Base-by-base conservation (phyloP, 2,329 filamentous ascomycete species). In the Coniochaeta pulveracea region DNA sequence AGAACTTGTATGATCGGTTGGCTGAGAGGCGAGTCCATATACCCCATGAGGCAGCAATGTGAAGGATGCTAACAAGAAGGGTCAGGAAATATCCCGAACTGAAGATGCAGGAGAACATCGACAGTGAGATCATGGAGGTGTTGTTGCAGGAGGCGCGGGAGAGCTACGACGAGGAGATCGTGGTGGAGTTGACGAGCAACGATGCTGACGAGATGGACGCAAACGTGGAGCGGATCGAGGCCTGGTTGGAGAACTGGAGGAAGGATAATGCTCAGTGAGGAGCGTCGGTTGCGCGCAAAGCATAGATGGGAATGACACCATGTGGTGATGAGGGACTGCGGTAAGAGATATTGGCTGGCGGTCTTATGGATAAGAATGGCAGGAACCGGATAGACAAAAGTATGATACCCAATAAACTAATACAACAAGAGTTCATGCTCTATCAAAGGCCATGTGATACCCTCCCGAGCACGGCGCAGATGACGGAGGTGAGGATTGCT, bases 61-160 rank as follows among this genome's bases (percentile, higher is more conserved):
- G 32, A 34, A 14, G 18, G 10, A 12, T 17, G 5, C 8, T 21
- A 18, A n/a, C n/a, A n/a, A n/a, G n/a, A n/a, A 6, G 24, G 9
- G 11, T 19, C 24, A 83, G 81, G 43, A 81, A 85, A 40, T 95
- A 95, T 55, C 69, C 74, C 40, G 84, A 91, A 51, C 69, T 72
- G 41, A 98, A 98, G 57, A 64, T 98, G 26, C 84, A 96, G 55
- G 91, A 96, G 57, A 98, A 98, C 52, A 64, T 98, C 39, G 91
- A 98, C 56, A 82, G 85, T 19, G 91, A 98, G 62, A 96, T 98
- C 51, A 96, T 98, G 79, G 82, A 94, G 51, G 85, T 96, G 17
- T 63, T 98, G 36, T 64, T 93, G 14, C 80, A 94, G 45, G 91
- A 98, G 62, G 91, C 91, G 19, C 68, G 77, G 39, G 88, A 94